Conservation (phyloP, 169 alveolate species). For the Plasmodium relictum region DNA sequence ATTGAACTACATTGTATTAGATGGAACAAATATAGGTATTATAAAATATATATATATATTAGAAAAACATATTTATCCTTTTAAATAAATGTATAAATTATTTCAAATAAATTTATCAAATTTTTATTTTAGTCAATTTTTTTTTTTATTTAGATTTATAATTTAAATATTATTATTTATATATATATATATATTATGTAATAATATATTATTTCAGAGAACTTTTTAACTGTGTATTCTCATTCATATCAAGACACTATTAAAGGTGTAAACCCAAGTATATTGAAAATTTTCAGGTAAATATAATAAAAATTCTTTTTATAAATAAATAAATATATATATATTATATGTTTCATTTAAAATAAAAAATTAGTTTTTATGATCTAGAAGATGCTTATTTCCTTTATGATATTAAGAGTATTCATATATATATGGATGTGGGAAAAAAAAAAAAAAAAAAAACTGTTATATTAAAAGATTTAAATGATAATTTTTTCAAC, state of each 20-base stretch:
- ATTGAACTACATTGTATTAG: slow-evolving; percentile 62
- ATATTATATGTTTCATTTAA: not conserved
- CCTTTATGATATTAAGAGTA: slow-evolving; percentile 44
- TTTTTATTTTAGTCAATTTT: not conserved
- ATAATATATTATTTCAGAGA: slow-evolving; percentile 21
- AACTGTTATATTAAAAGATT: slow-evolving; percentile 31
- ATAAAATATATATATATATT: not conserved
- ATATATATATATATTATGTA: not conserved
- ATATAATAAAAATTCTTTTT: not conserved
- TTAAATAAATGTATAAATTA: not conserved
- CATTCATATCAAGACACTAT: slow-evolving; percentile 64
- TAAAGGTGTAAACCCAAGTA: slow-evolving; percentile 62
- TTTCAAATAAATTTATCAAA: not conserved
- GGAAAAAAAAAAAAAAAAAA: slow-evolving; percentile 31
- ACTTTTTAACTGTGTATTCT: slow-evolving; percentile 58
- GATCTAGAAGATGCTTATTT: slow-evolving; percentile 44
- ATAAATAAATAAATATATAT: slow-evolving; percentile 1
- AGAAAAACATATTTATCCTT: not conserved
- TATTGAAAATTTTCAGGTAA: slow-evolving; percentile 58
- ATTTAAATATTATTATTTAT: not conserved
- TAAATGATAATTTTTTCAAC: slow-evolving; percentile 56
- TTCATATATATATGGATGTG: slow-evolving; percentile 28
- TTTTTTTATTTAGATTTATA: not conserved
- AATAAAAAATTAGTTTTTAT: slow-evolving; percentile 32
- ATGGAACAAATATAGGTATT: slow-evolving; percentile 75